A percentile compares a stretch with the other conserved stretches of the same genome.
phyloP scores from a whole-genome alignment of 148 eudicot species.

The Chenopodium suecicum region DNA sequence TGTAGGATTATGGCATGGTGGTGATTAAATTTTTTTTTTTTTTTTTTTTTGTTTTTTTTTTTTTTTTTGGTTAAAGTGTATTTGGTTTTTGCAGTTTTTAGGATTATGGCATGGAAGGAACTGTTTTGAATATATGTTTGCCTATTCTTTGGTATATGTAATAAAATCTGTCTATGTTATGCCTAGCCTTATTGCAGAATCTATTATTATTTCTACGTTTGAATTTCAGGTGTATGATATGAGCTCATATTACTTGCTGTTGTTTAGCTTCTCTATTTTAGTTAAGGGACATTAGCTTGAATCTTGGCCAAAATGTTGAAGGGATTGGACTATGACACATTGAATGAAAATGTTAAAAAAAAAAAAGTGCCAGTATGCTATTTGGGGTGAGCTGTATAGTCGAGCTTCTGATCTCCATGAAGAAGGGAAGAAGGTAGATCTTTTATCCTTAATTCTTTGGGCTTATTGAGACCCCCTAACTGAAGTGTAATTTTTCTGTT shows the following conservation, averaged over 20 bases:
- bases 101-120: not conserved
- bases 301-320: conserved; percentile 50
- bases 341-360: conserved; percentile 91
- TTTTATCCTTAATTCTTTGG: not conserved
- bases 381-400: conserved; percentile 97
- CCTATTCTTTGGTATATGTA: not conserved
- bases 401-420: conserved; percentile 98
- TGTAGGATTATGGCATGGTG: no score
- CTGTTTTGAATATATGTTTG: not conserved
- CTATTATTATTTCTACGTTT: not conserved
- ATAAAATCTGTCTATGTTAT: not conserved
- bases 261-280: conserved; percentile 16
- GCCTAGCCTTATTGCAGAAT: not conserved
- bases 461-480: no score
- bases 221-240: conserved; percentile 33
- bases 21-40: not conserved
- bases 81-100: not conserved
- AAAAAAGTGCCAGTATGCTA: conserved; percentile 86
- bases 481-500: no score
- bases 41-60: no score
- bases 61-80: no score
- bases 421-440: conserved; percentile 91
- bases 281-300: conserved; percentile 18
- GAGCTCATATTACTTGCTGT: conserved; percentile 17
- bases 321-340: conserved; percentile 70